Percentiles rank a stretch among this genome's conserved stretches.
phyloP scores from a whole-genome alignment of 805 yeast genomes.

The Wickerhamiella allomyrinae region DNA sequence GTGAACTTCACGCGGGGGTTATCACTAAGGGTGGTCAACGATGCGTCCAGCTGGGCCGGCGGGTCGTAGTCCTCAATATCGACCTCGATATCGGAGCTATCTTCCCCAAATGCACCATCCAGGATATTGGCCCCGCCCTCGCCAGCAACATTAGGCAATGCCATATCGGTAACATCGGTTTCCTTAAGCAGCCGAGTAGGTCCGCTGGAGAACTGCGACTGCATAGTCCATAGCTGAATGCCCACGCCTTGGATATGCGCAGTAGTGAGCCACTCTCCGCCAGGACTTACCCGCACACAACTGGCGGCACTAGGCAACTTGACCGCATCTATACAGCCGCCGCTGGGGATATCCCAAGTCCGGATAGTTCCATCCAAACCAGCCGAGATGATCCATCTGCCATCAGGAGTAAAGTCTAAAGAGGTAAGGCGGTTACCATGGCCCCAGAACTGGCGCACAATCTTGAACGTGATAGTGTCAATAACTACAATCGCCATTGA shows the following conservation, averaged over 20 bases:
- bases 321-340: constrained; percentile 91
- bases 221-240: constrained; percentile 81
- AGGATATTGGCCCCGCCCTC: constrained; percentile 57
- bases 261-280: constrained; percentile 84
- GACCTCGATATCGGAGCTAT: constrained; percentile 23
- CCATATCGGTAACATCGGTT: constrained; percentile 40
- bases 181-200: constrained; percentile 54
- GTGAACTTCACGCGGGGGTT: constrained; percentile 68
- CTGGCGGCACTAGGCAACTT: constrained; percentile 68
- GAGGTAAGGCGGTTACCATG: constrained; percentile 80
- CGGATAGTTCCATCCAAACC: constrained; percentile 77
- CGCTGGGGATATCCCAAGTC: constrained; percentile 96
- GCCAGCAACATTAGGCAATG: constrained; percentile 66
- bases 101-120: constrained; percentile 60
- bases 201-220: constrained; percentile 62
- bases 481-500: constrained; percentile 71
- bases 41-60: constrained; percentile 42
- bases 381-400: constrained; percentile 83
- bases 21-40: constrained; percentile 56
- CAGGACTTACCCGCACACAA: constrained; percentile 62
- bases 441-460: constrained; percentile 80
- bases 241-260: constrained; percentile 86
- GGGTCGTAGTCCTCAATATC: constrained; percentile 25
- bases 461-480: constrained; percentile 65
- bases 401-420: constrained; percentile 84